Percentiles rank a stretch among this genome's conserved stretches.
Conservation (phyloP, 2,329 filamentous ascomycete genomes). For the Neoscytalidium dimidiatum region DNA sequence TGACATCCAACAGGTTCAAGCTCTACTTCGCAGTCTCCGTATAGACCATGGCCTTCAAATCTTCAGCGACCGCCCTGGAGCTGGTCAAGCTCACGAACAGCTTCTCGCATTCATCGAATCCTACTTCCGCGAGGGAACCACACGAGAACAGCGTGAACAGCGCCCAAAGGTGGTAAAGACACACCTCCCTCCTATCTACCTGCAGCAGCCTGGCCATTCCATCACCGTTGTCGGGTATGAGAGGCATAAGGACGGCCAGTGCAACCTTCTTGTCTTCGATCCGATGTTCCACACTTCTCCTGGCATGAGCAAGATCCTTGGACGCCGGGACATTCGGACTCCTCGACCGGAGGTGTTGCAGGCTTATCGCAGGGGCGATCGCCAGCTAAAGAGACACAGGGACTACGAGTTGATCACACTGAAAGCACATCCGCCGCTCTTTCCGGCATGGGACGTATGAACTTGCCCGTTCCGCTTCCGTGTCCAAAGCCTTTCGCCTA, state of each 20-base stretch:
- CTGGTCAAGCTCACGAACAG: conserved; percentile 51
- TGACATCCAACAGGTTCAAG: conserved; percentile 64
- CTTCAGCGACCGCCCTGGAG: conserved; percentile 49
- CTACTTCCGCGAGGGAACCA: conserved; percentile 63
- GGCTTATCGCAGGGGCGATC: conserved; percentile 69
- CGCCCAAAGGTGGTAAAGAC: conserved; percentile 68
- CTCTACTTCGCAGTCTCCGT: conserved; percentile 69
- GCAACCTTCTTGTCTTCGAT: conserved; percentile 82
- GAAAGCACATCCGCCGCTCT: conserved; percentile 38
- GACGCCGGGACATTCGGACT: conserved; percentile 49
- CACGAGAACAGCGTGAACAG: conserved; percentile 29
- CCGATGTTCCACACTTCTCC: conserved; percentile 75
- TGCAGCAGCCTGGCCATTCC: conserved; percentile 89
- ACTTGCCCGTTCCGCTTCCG: not conserved
- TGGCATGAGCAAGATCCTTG: conserved; percentile 60
- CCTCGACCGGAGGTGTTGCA: conserved; percentile 58
- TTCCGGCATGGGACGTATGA: conserved; percentile 46
- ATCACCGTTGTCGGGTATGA: conserved; percentile 88
- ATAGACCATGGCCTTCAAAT: conserved; percentile 60
- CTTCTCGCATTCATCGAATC: conserved; percentile 69
- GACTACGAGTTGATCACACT: conserved; percentile 76
- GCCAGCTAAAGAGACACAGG: conserved; percentile 68
- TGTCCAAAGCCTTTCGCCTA: not conserved
- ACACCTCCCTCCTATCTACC: conserved; percentile 78
- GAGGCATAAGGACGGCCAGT: conserved; percentile 61